These are phyloP conservation scores for Pyracantha coccinea DNA, from an alignment of 331 rosid species.

Conservation along the genomic window DNA sequence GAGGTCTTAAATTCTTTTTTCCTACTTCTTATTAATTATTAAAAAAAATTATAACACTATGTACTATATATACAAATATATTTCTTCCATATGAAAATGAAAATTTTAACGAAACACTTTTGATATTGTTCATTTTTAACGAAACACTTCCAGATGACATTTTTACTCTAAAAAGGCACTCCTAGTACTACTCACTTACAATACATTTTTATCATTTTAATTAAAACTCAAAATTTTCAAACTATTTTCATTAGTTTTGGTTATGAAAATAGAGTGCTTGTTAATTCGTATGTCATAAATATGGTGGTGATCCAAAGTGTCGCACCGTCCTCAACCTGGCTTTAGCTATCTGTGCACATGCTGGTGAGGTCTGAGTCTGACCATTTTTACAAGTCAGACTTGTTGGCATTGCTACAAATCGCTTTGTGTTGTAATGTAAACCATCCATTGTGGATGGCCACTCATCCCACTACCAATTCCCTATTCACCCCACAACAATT, in stretches of 20 bases:
- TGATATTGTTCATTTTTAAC: no score
- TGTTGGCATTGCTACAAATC: neutral
- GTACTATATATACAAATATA: neutral
- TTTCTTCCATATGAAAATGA: neutral
- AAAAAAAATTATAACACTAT: no score
- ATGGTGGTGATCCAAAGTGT: neutral
- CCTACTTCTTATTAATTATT: neutral
- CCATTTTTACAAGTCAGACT: conserved; percentile 7
- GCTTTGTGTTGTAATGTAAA: no score
- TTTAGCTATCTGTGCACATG: neutral
- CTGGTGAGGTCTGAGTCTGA: neutral
- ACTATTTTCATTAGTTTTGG: accelerated
- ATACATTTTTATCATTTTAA: no score
- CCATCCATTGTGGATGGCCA: no score
- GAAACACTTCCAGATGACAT: no score
- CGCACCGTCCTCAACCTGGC: neutral
- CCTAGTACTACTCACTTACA: no score
- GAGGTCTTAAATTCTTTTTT: neutral
- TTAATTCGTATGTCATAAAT: neutral
- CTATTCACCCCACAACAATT: no score
- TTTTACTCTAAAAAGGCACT: no score
- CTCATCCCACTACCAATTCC: no score
- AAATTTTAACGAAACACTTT: no score
- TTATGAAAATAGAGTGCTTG: neutral
- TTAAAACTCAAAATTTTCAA: no score